Percentiles rank a stretch among this genome's conserved stretches.
Evolutionary conservation across 2,329 filamentous ascomycete species (phyloP).

Genomic region (Pyricularia sp.): DNA sequence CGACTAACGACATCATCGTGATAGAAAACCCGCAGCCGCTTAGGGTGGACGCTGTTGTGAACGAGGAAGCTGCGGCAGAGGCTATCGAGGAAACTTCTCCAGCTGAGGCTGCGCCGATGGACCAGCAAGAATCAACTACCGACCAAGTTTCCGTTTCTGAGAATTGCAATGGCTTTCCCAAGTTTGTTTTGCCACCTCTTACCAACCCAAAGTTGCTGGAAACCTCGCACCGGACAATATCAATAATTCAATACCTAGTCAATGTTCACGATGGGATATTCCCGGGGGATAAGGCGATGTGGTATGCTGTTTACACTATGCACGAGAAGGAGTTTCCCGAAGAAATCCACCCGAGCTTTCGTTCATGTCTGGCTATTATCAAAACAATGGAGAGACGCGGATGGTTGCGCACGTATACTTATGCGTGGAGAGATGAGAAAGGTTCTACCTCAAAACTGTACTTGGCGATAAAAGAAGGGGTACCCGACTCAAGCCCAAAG

Average conservation of each 20-base stretch:
- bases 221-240: constrained; percentile 21
- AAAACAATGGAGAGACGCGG: constrained; percentile 27
- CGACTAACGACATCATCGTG: constrained; percentile 2
- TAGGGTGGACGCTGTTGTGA: neutral
- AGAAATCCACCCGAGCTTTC: constrained; percentile 29
- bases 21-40: neutral
- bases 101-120: neutral
- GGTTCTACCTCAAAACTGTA: constrained; percentile 34
- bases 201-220: constrained; percentile 2
- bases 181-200: neutral
- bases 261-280: constrained; percentile 35
- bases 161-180: neutral
- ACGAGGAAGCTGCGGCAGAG: neutral
- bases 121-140: neutral
- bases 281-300: constrained; percentile 39
- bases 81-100: neutral
- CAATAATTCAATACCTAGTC: constrained; percentile 32
- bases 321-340: constrained; percentile 32
- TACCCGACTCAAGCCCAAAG: constrained; percentile 31
- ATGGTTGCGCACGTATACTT: constrained; percentile 28
- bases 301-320: constrained; percentile 33
- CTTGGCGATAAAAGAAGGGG: constrained; percentile 30
- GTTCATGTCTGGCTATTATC: constrained; percentile 27
- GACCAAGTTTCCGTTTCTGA: neutral
- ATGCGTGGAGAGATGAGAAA: constrained; percentile 30